These are phyloP conservation scores for Tolypocladium nubicola DNA, from an alignment of 2,329 filamentous ascomycete species.

Conservation along the genomic window DNA sequence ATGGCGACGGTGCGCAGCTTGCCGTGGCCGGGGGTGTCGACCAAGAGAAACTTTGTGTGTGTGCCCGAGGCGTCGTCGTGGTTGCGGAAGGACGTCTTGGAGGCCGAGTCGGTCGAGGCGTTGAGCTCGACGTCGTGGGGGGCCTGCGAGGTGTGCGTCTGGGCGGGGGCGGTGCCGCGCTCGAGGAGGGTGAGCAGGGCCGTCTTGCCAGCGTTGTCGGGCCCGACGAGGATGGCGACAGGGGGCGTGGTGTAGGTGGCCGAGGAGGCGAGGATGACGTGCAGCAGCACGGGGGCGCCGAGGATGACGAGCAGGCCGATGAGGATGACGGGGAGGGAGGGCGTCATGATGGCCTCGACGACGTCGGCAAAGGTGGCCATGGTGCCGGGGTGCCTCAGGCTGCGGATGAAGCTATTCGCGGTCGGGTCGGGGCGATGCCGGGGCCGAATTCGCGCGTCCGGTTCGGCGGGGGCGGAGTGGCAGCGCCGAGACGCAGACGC, in stretches of 20 bases:
- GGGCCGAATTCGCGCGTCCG: neutral
- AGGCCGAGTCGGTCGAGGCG: conserved; percentile 34
- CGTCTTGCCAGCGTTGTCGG: conserved; percentile 79
- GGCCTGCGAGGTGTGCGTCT: conserved; percentile 46
- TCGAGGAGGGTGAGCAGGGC: conserved; percentile 68
- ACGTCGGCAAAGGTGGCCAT: conserved; percentile 29
- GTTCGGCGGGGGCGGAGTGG: conserved; percentile 2
- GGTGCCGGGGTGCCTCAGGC: conserved; percentile 5
- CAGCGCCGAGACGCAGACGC: neutral
- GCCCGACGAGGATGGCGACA: conserved; percentile 71
- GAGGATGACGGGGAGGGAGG: conserved; percentile 51
- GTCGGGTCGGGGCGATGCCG: neutral
- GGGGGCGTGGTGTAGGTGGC: conserved; percentile 58
- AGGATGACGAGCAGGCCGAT: conserved; percentile 63
- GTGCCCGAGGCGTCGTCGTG: conserved; percentile 43
- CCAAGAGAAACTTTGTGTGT: conserved; percentile 62
- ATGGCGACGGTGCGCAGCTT: conserved; percentile 73
- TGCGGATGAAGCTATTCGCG: neutral
- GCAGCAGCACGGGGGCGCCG: conserved; percentile 65
- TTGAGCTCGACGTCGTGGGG: conserved; percentile 44
- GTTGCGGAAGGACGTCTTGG: conserved; percentile 37
- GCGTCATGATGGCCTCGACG: conserved; percentile 45
- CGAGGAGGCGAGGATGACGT: conserved; percentile 60
- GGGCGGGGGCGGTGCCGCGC: conserved; percentile 33
- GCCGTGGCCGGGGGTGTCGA: conserved; percentile 91